Evolutionary conservation across 225 moss, liverwort and hornwort species (phyloP), one percentile per base, ranked within the genome.

Genomic region (Thuidium tamariscinum): DNA sequence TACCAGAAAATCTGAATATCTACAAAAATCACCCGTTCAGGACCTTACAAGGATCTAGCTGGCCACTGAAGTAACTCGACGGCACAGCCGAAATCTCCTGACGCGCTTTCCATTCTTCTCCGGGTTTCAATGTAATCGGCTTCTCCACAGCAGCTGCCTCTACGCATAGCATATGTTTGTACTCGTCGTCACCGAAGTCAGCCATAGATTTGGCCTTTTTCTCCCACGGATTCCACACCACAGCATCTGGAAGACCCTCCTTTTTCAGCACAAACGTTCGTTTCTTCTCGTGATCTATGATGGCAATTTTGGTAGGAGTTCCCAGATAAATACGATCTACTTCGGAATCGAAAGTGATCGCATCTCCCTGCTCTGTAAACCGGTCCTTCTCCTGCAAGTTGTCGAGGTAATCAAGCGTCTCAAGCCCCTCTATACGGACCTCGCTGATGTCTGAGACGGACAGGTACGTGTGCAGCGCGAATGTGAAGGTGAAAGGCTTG

Each of bases 191-290:
- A 56, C 97, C 98, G 64, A 98, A 97, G 91, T 98, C 98, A 71
- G 88, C 18, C 89, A 96, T 87, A 11, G 93, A 87, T 80, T 95
- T 98, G 42, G 98, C 90, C 91, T 98, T 98, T 66, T 94, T 98
- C 90, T 98, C 98, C 98, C 98, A 98, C 48, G 98, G 98, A 91
- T 98, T 98, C 98, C 98, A 98, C 68, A 98, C 97, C 60, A 98
- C 98, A 19, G 93, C 97, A 92, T 98, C 98, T 49, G 98, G 97
- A 76, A 98, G 95, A 64, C 96, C 97, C 49, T 97, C 98, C 80
- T 98, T 98, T 90, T 93, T 94, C 86, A 98, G 74, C 57, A 98
- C 97, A 32, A 94, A 95, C 3, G 98, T 98, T 60, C 98, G 90
- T 80, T 98, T 98, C 89, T 93, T 97, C 92, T 95, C 94, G 79